Base-by-base conservation (phyloP, 2,329 filamentous ascomycete genomes). In the Talaromyces sp. region DNA sequence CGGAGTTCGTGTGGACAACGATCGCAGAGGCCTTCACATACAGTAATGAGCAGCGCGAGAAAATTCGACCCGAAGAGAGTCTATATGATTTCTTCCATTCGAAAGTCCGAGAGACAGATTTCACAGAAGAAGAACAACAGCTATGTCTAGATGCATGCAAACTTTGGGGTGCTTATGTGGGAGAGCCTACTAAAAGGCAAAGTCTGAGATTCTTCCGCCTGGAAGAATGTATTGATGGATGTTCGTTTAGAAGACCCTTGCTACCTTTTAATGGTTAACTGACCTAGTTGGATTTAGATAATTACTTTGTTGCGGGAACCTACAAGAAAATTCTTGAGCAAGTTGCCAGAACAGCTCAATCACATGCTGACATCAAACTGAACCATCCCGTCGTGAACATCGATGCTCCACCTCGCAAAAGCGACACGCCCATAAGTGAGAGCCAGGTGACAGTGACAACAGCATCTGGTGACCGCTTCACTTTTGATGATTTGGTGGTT, bases 131-230 rank as follows among this genome's bases (percentile, higher is more conserved):
- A 29, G 81, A 80, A 54, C 76, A 79, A 51, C 65, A 74, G 24
- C 75, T 76, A 0, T 75, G 84, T 30, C 65, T 85, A 5, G 75
- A 83, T 37, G 76, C 83, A 62, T 79, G 80, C 16, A 79, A 81
- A 52, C 79, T 85, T 69, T 88, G 84, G 84, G 85, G 84, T 33
- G 79, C 81, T 0, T 87, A 87, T 66, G 80, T 87, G 8, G 85
- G 85, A 6, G 82, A 82, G 54, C 76, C 81, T 0, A 75, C 86
- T 27, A 78, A 82, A 59, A 77, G 70, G 40, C 85, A 87, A 65
- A 86, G 82, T 62, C 67, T 88, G 55, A 83, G 80, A 61, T 87
- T 83, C 67, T 86, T 86, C 63, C 85, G 82, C 75, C 71, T 88
- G 24, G 85, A 88, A 63, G 84, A 87, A 64, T 86, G 83, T 52